Base-by-base conservation (phyloP, 257 asterid species). In the Solanum rostratum region DNA sequence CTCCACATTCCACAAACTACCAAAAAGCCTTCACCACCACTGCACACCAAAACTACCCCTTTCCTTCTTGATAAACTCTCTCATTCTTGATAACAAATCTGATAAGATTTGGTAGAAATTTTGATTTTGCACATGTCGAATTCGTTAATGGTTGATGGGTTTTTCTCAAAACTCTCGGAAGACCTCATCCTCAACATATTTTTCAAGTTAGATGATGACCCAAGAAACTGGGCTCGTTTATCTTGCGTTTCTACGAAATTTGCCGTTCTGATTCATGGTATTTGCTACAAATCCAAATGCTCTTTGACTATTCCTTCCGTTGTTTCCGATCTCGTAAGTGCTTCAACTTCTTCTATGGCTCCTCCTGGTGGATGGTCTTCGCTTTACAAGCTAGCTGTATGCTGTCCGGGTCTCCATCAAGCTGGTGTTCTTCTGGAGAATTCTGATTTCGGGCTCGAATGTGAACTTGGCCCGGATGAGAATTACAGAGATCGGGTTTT, bases 381-480 rank as follows among this genome's bases (percentile, higher is more conserved):
- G 4, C 93, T 97, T 19, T 93, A 89, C 96, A 97, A 95, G 94
- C 92, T 97, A 27, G 85, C 96, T 27, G 97, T 97, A 14, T 95
- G 96, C 87, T 97, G 98, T 83, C 99, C 98, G 1, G 99, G 98
- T 6, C 92, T 93, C 59, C 92, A 86, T 84, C 96, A 92, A 84
- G 89, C 97, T 68, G 98, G 99, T 27, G 98, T 97, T 18, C 95
- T 95, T 80, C 89, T 95, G 24, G 97, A 94, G 43, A 95, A 93
- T 87, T 95, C 97, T 0, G 98, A 97, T 91, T 97, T 97, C 89
- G 99, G 98, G 24, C 95, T 94, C 62, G 96, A 92, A 79, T 95
- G 98, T 81, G 98, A 95, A 57, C 88, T 97, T 80, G 99, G 99
- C 3, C 92, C 98, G 3, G 96, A 95, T 46, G 95, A 94, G 85